Evolutionary conservation across 805 yeast species (phyloP), one percentile per base, ranked within the genome.

Genomic region (Metschnikowia colocasiae): DNA sequence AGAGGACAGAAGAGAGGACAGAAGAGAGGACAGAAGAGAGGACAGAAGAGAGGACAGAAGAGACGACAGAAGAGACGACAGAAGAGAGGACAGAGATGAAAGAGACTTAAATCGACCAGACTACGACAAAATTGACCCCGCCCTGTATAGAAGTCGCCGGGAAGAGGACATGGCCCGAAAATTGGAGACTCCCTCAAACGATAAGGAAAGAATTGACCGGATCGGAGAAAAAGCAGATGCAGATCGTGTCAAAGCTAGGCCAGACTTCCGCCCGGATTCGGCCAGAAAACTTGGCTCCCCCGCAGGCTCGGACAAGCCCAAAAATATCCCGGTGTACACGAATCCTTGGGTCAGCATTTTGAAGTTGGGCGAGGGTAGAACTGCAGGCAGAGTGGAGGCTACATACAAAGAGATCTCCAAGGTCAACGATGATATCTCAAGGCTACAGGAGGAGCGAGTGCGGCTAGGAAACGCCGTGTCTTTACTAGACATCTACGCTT

Each of bases 271-370:
- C 3, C 40, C 40, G 12, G 40, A 36, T 10, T 36, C 40, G 19
- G 30, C 19, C 13, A 12, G 40, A 9, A 36, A 36, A 25, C 30
- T 23, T 20, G 15, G 40, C 22, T 16, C 40, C 18, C 40, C 40
- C 30, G 12, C 40, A 36, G 38, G 38, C 18, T n/a, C 38, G 9
- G 40, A 36, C n/a, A 36, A 15, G n/a, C 6, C 26, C 10, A 35
- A 36, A 9, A 30, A 30, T 20, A 12, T 26, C 22, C 8, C 40
- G 26, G 38, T 22, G 2, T 42, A 19, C 49, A 43, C 47, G 27
- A 47, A 62, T 38, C 73, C 73, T 1, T 69, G 74, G 74, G 61
- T 68, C 20, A 51, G 61, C 9, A 58, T 64, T 2, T 51, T 69
- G 30, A 55, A 53, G 13, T 57, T 69, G 26, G 51, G 55, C n/a